Evolutionary conservation across 164 flowering plant species (phyloP), one percentile per base, ranked within the genome.

Genomic region (Echeveria elegans): DNA sequence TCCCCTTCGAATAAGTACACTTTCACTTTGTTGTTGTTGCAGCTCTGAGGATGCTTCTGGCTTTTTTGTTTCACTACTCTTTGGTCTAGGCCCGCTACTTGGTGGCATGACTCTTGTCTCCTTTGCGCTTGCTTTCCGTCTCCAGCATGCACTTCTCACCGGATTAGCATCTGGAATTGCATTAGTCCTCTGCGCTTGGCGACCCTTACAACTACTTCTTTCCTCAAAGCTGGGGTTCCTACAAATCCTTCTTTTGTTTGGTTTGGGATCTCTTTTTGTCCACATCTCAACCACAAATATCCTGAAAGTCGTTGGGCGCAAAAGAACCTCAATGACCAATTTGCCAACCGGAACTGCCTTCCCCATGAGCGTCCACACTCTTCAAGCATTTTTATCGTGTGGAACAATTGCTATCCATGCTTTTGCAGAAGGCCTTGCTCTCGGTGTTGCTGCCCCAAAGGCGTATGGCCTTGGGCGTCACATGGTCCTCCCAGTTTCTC

Each of bases 361-460:
- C 28, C 74, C 89, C 6, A 50, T 88, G 52, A 91, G 96, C 36
- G 16, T 21, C 19, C 31, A 34, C 16, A 28, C 34, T 5, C 65
- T 63, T 36, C 65, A 63, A n/a, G 40, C 65, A 63, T 63, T 63
- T 45, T 63, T 63, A 23, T 63, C 65, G 24, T 36, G 65, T 63
- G 65, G 65, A 63, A 3, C 40, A 63, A 34, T 63, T 36, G 65
- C 65, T 12, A 34, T 63, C 28, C 70, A 76, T 83, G 28, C 82
- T 38, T 63, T 63, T 19, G 24, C 65, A 18, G 64, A 61, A 19
- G 65, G 65, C 0, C 65, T 63, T 32, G 65, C 65, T 38, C 65
- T 63, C 1, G 99, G 97, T 18, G 97, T 91, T 23, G 96, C 99
- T 38, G 99, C 97, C 59, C 98, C 98, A 38, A 94, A 88, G 93